Evolutionary conservation across 2,329 filamentous ascomycete species (phyloP), one percentile per base, ranked within the genome.

Genomic region (Cladosporium sp.): DNA sequence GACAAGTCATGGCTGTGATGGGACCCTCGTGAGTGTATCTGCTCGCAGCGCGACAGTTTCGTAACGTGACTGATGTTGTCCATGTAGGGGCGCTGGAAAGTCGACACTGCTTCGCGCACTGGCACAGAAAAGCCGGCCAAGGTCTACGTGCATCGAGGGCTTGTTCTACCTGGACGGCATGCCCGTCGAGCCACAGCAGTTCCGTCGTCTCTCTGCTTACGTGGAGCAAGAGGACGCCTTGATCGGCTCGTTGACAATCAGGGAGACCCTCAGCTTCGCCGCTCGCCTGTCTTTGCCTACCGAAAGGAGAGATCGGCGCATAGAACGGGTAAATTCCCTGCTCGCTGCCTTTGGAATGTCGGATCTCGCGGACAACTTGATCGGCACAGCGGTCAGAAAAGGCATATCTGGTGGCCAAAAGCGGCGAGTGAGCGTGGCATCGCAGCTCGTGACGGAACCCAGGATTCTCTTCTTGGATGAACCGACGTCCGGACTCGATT

Each of bases 211-310:
- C 43, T 85, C 80, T 49, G 82, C 82, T 40, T 95, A 90, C 63
- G 89, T 95, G 17, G 89, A 95, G 71, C 89, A 95, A 67, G 88
- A 95, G 57, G 89, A 95, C 72, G 85, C 88, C 1, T 75, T 95
- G 11, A 86, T 92, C 44, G 89, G 89, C 4, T 85, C 85, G 0
- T 73, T 95, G 56, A 95, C 89, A 0, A 86, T 92, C 7, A 75
- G 79, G 22, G 89, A 95, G 72, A 95, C 89, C 0, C 70, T 95
- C 54, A 72, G 83, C 55, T 95, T 95, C 66, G 85, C 88, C 0
- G 86, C 88, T 0, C 79, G 85, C 22, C 78, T 95, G 3, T 70
- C 83, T 54, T 60, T 85, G 6, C 72, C 73, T 15, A 70, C 71
- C 2, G 69, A 82, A 29, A 71, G 69, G 54, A 80, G 80, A 56